Conservation (phyloP, 140 eudicot species). For the Bidens hawaiensis region DNA sequence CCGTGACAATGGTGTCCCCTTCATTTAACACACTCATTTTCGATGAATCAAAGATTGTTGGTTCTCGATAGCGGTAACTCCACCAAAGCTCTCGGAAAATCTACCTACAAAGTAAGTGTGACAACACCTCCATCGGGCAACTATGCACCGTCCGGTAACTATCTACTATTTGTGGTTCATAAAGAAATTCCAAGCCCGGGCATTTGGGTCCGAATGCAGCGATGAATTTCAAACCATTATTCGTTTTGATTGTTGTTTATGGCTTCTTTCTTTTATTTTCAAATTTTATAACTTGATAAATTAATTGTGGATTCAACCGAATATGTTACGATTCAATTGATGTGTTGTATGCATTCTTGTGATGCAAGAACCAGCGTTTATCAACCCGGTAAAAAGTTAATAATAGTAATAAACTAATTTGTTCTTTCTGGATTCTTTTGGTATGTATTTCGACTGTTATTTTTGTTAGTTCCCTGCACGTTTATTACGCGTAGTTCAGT, state of each 20-base stretch:
- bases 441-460: not conserved
- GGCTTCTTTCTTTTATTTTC: not conserved
- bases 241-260: not conserved
- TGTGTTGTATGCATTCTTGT: too few relatives aligned
- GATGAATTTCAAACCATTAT: not conserved
- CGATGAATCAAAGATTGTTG: conserved; percentile 75
- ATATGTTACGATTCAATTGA: too few relatives aligned
- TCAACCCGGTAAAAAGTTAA: too few relatives aligned
- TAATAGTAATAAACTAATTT: not conserved
- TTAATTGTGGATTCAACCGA: too few relatives aligned
- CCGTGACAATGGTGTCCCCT: conserved; percentile 71
- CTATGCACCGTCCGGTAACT: conserved; percentile 64
- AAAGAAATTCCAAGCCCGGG: conserved; percentile 70
- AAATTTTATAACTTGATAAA: too few relatives aligned
- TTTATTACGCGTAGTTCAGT: not conserved
- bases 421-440: not conserved
- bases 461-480: not conserved
- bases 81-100: conserved; percentile 22
- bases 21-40: conserved; percentile 73
- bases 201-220: conserved; percentile 59
- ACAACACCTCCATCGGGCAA: conserved; percentile 45
- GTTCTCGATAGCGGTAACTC: conserved; percentile 32
- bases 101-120: conserved; percentile 28
- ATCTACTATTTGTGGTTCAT: conserved; percentile 65
- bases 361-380: too few relatives aligned